Evolutionary conservation across 495 filamentous ascomycete genomes (phyloP), one percentile per base, ranked within the genome.

Genomic region (Clohesyomyces aquaticus): DNA sequence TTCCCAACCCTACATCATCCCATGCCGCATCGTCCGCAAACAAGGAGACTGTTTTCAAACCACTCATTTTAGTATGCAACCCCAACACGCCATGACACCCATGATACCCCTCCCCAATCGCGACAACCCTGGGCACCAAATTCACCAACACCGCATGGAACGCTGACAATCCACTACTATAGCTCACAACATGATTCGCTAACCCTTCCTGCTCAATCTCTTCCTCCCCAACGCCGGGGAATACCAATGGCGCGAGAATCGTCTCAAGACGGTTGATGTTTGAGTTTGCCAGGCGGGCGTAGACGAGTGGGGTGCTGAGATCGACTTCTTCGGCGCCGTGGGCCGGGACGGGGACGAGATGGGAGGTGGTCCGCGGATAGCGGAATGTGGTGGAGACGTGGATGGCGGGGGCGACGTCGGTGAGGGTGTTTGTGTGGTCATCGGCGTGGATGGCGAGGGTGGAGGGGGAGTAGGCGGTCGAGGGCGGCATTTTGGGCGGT

Each of bases 371-470:
- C 41, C 48, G 57, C 22, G 59, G 60, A 72, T 96, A 98, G 59
- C 91, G 86, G 76, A 89, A 96, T 16, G 90, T 96, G 14, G 93
- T 95, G 46, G 91, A 88, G 66, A 93, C 81, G 74, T 96, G 93
- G 66, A 97, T 80, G 0, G 91, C 82, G 54, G 93, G 91, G 32
- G 92, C 89, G 43, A 97, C 89, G 71, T 92, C 90, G 43, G 82
- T 78, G 67, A 83, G 83, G 47, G 78, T 75, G 77, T 89, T 88
- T 56, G 93, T 79, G 64, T 76, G 78, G 77, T 96, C 91, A 66
- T 96, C 93, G 53, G 88, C 91, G 77, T 98, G 93, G 61, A 98
- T 79, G n/a, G 88, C 84, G 49, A 83, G 83, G 23, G 92, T 94
- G 23, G 89, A 77, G 46, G 85, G 72, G 1, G 80, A 81, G 59